Evolutionary conservation across 495 filamentous ascomycete genomes (phyloP), one percentile per base, ranked within the genome.

Genomic region (Aspergillus homomorphus): DNA sequence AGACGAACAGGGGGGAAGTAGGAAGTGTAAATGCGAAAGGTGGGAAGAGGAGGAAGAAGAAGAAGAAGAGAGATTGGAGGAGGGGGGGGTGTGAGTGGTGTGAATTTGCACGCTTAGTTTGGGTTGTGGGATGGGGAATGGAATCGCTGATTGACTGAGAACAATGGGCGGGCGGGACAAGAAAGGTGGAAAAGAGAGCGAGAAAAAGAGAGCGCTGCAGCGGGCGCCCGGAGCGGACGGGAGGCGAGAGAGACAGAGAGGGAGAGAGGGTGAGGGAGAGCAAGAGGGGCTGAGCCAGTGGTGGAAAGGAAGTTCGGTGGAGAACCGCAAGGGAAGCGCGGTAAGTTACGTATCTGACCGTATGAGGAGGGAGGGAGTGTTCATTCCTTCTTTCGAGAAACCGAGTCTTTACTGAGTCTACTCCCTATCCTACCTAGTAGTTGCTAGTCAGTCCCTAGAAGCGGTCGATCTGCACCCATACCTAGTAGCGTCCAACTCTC

Each of bases 1-100:
- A 72, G 70, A 69, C 66, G 66, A 71, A 62, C 61, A 69, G 71
- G 65, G 66, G 71, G 65, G 66, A 62, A 62, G 59, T 61, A 59
- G 15, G 33, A 38, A 38, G 12, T 6, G 33, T 38, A 56, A 61
- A 61, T 28, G 60, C 63, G 60, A 65, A 59, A 59, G 65, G 60
- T 63, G 57, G 50, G 58, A 49, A 23, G 50, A 54, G 56, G 56
- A 61, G 30, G 51, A 60, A 61, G 45, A 61, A 50, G 43, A 45
- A 54, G 50, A 56, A 54, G 58, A 62, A 54, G 65, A 61, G 65
- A 60, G 54, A 61, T 54, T 60, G 57, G 54, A 62, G 21, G 22
- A 56, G 61, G 58, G 61, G 62, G 48, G 50, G 59, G 24, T 44
- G 56, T 44, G 55, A 57, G 42, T 59, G 59, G 57, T 43, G 57